A percentile compares a stretch with the other conserved stretches of the same genome.
These are phyloP conservation scores for Sideroxylon spinosum DNA, from an alignment of 179 eudicot genomes.

Conservation along the genomic window DNA sequence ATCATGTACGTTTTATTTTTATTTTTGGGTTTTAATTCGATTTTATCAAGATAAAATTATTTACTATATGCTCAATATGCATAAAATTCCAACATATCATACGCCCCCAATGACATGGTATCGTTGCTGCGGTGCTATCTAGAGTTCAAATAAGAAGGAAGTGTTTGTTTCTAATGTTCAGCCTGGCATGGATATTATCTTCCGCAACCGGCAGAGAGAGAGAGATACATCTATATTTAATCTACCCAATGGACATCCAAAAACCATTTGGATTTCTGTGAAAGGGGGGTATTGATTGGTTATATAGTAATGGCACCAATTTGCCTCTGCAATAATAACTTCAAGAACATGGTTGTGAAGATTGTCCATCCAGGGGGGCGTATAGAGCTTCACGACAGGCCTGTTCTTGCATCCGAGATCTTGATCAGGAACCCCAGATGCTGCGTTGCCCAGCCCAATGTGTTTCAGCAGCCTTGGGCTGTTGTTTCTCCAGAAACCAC, in stretches of 20 bases:
- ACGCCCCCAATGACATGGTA: too few species aligned
- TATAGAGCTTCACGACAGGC: conserved; percentile 39
- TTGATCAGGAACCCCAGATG: conserved; percentile 32
- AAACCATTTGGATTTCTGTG: neutral
- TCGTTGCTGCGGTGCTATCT: too few species aligned
- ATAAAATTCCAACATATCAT: too few species aligned
- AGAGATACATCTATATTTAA: neutral
- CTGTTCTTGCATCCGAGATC: conserved; percentile 36
- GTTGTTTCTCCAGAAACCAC: conserved; percentile 33
- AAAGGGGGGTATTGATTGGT: neutral
- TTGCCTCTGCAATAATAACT: conserved; percentile 31
- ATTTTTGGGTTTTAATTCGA: too few species aligned
- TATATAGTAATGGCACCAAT: neutral
- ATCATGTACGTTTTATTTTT: too few species aligned
- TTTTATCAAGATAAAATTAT: too few species aligned
- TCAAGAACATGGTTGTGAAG: conserved; percentile 31
- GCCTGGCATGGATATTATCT: neutral
- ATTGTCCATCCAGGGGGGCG: conserved; percentile 44
- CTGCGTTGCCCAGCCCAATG: conserved; percentile 31
- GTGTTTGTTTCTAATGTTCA: neutral
- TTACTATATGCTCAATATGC: too few species aligned
- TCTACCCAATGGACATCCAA: neutral
- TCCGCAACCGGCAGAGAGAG: neutral
- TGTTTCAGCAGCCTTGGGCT: conserved; percentile 42
- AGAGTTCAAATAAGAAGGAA: too few species aligned